Evolutionary conservation across 805 yeast genomes (phyloP).

Genomic region (Saccharomycopsis selenospora): DNA sequence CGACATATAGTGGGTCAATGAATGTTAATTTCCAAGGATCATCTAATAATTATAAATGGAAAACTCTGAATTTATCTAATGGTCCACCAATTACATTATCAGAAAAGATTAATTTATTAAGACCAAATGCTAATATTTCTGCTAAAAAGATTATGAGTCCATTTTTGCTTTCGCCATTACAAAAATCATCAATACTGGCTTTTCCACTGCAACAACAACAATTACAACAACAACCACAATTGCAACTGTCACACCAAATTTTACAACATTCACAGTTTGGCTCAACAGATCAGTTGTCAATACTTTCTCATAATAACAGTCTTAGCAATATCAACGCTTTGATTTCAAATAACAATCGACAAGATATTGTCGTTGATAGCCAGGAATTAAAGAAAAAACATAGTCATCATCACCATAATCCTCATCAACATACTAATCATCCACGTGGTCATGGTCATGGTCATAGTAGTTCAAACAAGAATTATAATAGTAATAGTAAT

Average conservation of each 20-base stretch:
- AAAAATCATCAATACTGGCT: not conserved
- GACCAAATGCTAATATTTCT: constrained; percentile 5
- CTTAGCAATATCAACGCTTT: constrained; percentile 16
- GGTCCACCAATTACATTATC: constrained; percentile 20
- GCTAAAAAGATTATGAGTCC: constrained; percentile 2
- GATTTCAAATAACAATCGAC: constrained; percentile 7
- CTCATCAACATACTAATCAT: not conserved
- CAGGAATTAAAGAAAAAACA: constrained; percentile 5
- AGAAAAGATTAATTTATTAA: constrained; percentile 19
- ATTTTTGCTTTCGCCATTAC: not conserved
- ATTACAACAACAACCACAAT: not conserved
- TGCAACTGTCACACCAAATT: too few relatives aligned
- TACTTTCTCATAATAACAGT: constrained; percentile 14
- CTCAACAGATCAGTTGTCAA: not conserved
- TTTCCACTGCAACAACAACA: not conserved
- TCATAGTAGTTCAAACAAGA: too few relatives aligned
- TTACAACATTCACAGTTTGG: not conserved
- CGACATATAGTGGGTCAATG: not conserved
- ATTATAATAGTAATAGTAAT: too few relatives aligned
- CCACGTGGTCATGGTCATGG: too few relatives aligned
- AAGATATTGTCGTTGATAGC: constrained; percentile 15
- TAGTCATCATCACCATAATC: not conserved
- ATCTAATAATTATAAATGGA: not conserved
- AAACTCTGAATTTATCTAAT: constrained; percentile 10
- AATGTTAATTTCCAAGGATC: not conserved